A percentile compares a stretch with the other conserved stretches of the same genome.
Evolutionary conservation across 345 rosid genomes (phyloP).

Genomic region (rapeseed (Brassica napus)): Da-Ae NC_063440.1:5282501-5283000

Average conservation of each 20-base stretch:
- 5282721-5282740: slow-evolving; percentile 74
- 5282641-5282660: slow-evolving; percentile 61
- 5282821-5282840: neutral
- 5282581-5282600: slow-evolving; percentile 75
- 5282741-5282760: slow-evolving; percentile 63
- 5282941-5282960: neutral
- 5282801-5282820: neutral
- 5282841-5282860: neutral
- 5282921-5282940: neutral
- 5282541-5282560: slow-evolving; percentile 52
- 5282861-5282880: neutral
- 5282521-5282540: neutral
- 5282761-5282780: neutral
- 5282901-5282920: neutral
- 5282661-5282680: slow-evolving; percentile 81
- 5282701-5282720: slow-evolving; percentile 83
- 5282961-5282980: neutral
- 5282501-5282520: neutral
- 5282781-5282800: neutral
- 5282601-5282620: slow-evolving; percentile 88
- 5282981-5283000: no score
- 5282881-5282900: neutral
- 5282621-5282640: slow-evolving; percentile 76
- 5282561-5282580: slow-evolving; percentile 86
- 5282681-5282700: slow-evolving; percentile 71